Percentiles rank a stretch among this genome's conserved stretches.
Conservation (phyloP, 768 basidiomycete genomes). For the Lactifluus pinguis region DNA sequence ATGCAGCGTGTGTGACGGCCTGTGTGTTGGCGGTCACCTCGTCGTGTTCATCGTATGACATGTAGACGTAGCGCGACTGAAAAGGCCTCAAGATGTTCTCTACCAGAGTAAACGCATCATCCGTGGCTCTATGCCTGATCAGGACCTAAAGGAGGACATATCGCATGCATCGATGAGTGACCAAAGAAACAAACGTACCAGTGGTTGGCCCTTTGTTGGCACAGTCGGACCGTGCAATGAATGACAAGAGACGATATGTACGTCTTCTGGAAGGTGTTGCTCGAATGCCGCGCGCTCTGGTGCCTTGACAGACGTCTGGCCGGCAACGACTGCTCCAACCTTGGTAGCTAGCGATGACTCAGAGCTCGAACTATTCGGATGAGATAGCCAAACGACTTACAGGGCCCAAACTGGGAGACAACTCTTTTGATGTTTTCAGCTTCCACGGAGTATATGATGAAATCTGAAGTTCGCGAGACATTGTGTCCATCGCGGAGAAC, state of each 20-base stretch:
- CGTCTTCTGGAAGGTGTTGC: constrained; percentile 73
- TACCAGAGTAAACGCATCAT: constrained; percentile 64
- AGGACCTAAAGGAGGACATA: constrained; percentile 49
- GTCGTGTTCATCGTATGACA: constrained; percentile 96
- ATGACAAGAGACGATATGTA: constrained; percentile 86
- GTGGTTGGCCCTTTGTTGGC: constrained; percentile 77
- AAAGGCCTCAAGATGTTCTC: constrained; percentile 77
- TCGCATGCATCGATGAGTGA: not conserved
- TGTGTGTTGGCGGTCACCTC: constrained; percentile 96
- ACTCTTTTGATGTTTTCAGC: constrained; percentile 78
- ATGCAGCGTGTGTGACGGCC: constrained; percentile 96
- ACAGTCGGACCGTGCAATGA: constrained; percentile 92
- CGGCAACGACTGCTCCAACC: constrained; percentile 82
- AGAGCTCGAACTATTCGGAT: not conserved
- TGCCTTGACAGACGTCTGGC: constrained; percentile 95
- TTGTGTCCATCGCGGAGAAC: constrained; percentile 75
- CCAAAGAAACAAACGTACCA: constrained; percentile 42
- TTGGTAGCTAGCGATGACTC: constrained; percentile 61
- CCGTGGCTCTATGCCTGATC: constrained; percentile 75
- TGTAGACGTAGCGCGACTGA: constrained; percentile 77
- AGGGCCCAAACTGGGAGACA: constrained; percentile 88
- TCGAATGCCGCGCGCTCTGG: constrained; percentile 91
- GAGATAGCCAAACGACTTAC: constrained; percentile 36
- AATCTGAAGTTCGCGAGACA: constrained; percentile 84
- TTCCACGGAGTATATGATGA: constrained; percentile 92